Base-by-base conservation (phyloP, 23 red algal genomes). In the Porphyridium purpureum region DNA sequence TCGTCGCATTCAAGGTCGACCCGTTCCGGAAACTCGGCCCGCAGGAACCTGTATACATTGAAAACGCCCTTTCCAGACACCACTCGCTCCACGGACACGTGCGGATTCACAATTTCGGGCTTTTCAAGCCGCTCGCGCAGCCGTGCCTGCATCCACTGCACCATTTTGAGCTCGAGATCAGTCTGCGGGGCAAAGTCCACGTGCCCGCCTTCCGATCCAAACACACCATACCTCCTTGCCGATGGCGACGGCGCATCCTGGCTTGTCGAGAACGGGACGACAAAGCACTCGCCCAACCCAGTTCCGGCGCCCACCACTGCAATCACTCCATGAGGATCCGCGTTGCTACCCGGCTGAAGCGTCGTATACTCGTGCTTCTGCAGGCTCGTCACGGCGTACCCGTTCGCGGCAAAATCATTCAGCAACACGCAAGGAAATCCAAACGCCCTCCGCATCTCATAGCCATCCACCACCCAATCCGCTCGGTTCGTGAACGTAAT, bases 321-420 rank as follows among this genome's bases (percentile, higher is more conserved):
- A 32, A 66, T 78, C 27, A 50, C 41, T 0, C 28, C 72, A 9
- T n/a, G n/a, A n/a, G 30, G 28, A 52, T 42, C 35, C 11, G 60
- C 61, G 3, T 57, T 32, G 21, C 76, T 61, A 4, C 80, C 90
- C 27, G 72, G 57, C 46, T 98, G 79, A 51, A 98, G 47, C 1
- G 66, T 44, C 31, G 35, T 30, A 9, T 66, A 52, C 51, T 98
- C 90, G 8, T 81, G 29, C 7, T 75, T 36, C 1, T 21, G 35
- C 48, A 98, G 51, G 32, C 72, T 75, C 14, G 86, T 50, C 38
- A 98, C 30, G 11, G 79, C 90, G 48, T 80, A 98, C 1, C 90
- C 90, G 23, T 81, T 86, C 7, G 90, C 70, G 1, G 76, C 74
- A 66, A 98, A 98, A 60, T 98, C 90, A 47, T 98, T 98, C 6